phyloP scores from a whole-genome alignment of 805 yeast species.

The Kodamaea kaohsiungensis region DNA sequence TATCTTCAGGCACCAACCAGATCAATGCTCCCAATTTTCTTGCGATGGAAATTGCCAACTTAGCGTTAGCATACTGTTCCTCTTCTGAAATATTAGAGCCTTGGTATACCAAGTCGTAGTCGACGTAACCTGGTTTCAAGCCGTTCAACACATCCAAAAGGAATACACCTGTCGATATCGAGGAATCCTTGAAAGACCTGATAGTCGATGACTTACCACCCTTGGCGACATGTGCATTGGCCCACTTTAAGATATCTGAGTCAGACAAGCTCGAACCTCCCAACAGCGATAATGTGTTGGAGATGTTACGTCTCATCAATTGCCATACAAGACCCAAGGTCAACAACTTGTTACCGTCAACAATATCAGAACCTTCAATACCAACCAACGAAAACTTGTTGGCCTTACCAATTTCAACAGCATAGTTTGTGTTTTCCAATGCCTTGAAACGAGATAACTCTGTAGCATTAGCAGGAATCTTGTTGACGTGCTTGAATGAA shows the following conservation, averaged over 20 bases:
- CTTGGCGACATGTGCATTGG: conserved; percentile 77
- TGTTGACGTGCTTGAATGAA: conserved; percentile 74
- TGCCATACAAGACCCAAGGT: conserved; percentile 97
- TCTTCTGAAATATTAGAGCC: conserved; percentile 69
- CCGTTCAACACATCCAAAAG: conserved; percentile 89
- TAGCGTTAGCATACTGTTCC: conserved; percentile 90
- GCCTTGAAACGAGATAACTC: conserved; percentile 92
- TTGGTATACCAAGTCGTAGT: conserved; percentile 83
- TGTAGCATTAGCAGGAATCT: conserved; percentile 71
- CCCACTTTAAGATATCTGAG: conserved; percentile 90
- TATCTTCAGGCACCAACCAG: conserved; percentile 99
- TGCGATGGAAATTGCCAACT: conserved; percentile 96
- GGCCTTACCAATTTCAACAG: conserved; percentile 94
- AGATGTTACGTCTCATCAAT: conserved; percentile 94
- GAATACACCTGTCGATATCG: conserved; percentile 76
- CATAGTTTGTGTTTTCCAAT: conserved; percentile 95
- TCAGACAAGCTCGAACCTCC: conserved; percentile 58
- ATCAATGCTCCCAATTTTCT: conserved; percentile 97
- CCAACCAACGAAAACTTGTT: conserved; percentile 94
- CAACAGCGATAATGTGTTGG: conserved; percentile 73
- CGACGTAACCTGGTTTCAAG: conserved; percentile 95
- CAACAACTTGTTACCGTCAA: conserved; percentile 86
- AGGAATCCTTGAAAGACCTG: conserved; percentile 83
- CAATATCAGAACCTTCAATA: conserved; percentile 96
- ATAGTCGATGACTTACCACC: conserved; percentile 77